A percentile compares a stretch with the other conserved stretches of the same genome.
phyloP scores from a whole-genome alignment of 805 yeast species.

The Yamadazyma takamatsuzukensis region DNA sequence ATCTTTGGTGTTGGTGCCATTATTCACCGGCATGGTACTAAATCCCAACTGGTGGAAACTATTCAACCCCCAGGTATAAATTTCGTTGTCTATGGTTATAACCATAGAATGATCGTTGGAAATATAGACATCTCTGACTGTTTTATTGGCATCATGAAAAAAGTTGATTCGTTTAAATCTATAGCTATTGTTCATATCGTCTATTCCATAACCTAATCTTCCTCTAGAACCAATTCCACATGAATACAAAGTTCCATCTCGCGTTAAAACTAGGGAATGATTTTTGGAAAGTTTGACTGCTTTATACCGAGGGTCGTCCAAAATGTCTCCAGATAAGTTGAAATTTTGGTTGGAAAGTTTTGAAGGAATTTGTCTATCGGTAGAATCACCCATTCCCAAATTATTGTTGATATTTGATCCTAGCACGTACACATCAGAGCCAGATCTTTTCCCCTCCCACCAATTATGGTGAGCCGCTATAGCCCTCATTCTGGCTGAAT shows the following conservation, averaged over 20 bases:
- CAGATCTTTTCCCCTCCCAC: conserved; percentile 49
- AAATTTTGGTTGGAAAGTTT: conserved; percentile 31
- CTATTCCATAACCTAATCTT: conserved; percentile 56
- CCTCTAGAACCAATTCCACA: conserved; percentile 73
- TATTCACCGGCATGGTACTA: conserved; percentile 13
- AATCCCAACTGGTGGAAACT: conserved; percentile 62
- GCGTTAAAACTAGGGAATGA: conserved; percentile 60
- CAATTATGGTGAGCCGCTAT: conserved; percentile 21
- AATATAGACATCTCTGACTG: conserved; percentile 37
- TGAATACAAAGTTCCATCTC: conserved; percentile 50
- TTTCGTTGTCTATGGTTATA: conserved; percentile 46
- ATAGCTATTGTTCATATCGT: conserved; percentile 36
- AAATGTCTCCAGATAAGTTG: conserved; percentile 9
- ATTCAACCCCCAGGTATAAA: conserved; percentile 81
- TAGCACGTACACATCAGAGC: conserved; percentile 54
- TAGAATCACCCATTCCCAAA: conserved; percentile 64
- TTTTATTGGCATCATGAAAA: conserved; percentile 21
- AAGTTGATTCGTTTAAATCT: conserved; percentile 41
- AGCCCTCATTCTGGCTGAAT: conserved; percentile 5
- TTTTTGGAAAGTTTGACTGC: conserved; percentile 56
- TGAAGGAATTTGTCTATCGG: conserved; percentile 39
- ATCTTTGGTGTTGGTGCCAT: conserved; percentile 12
- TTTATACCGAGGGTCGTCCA: conserved; percentile 41
- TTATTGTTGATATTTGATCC: conserved; percentile 64
- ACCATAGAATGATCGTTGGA: conserved; percentile 70